Evolutionary conservation across 2,329 filamentous ascomycete genomes (phyloP).

Genomic region (Ceratocystis lukuohia): DNA sequence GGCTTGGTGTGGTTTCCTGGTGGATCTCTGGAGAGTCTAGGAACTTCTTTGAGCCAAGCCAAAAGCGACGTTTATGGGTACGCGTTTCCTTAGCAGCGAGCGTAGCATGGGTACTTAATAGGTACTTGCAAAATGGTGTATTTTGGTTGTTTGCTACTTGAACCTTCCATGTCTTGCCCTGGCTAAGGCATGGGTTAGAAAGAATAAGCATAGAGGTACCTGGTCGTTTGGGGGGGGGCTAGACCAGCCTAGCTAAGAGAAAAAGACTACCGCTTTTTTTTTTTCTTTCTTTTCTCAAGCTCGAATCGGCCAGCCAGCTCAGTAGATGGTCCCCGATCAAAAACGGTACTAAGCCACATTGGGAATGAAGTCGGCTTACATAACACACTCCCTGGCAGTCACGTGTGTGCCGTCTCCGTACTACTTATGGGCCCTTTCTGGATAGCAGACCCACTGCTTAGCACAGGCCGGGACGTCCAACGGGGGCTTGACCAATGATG

Average conservation of each 20-base stretch:
- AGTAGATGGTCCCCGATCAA: neutral
- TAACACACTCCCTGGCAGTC: neutral
- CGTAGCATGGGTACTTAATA: neutral
- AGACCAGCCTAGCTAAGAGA: neutral
- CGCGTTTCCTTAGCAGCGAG: neutral
- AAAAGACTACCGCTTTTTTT: neutral
- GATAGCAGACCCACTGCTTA: neutral
- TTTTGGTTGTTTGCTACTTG: neutral
- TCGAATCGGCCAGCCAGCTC: neutral
- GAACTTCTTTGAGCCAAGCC: neutral
- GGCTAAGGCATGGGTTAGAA: neutral
- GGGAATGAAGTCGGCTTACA: neutral
- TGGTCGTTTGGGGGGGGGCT: neutral
- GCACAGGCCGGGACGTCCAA: neutral
- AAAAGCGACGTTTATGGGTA: neutral
- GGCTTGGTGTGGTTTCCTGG: neutral
- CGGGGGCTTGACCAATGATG: neutral
- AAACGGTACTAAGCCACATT: neutral
- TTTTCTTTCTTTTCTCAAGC: neutral
- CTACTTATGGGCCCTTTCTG: neutral
- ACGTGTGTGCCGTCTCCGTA: conserved; percentile 4
- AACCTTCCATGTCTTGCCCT: neutral
- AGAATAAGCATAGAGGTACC: conserved; percentile 1
- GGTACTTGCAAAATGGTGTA: neutral
- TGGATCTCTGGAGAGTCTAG: conserved; percentile 3